Evolutionary conservation across 345 rosid species (phyloP), one percentile per base, ranked within the genome.

Genomic region (Microthlaspi erraticum): DNA sequence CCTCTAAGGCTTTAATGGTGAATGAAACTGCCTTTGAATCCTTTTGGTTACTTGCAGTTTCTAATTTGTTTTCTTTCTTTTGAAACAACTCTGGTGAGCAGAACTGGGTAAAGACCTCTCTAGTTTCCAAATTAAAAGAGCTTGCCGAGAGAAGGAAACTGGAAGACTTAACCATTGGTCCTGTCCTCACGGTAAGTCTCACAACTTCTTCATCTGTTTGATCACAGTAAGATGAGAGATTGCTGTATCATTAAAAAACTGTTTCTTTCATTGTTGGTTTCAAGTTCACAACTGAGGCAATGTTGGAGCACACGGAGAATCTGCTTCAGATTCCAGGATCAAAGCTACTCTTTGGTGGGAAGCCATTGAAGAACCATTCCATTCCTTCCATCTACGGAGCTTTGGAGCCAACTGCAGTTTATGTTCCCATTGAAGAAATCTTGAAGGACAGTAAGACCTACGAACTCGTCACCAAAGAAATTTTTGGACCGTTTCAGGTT

Each of bases 401-500:
- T 70, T 6, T 94, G 63, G 85, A 89, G 72, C 96, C 99, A 9
- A 94, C 98, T 29, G 96, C 99, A 10, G 63, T 94, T 2, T 89
- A 77, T 80, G 82, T 94, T 80, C 98, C 98, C 2, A 82, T 94
- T 14, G 89, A 88, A 79, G 99, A 94, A 83, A 87, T 94, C 60
- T 72, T 91, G 66, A 91, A 88, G 74, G 95, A 81, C n/a, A 74
- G 49, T 26, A 51, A 66, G 38, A 82, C 84, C 65, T 94, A 77
- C 45, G 91, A 84, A 73, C 89, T 94, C 32, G 99, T 89, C 31
- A 94, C 88, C 0, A 83, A 80, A 67, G 98, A 94, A 82, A 87
- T 94, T 52, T 94, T 94, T 52, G 99, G 99, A 73, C 98, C 98
- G 12, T 94, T 94, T 76, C 99, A 94, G 99, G 99, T 91, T 75